A percentile compares a stretch with the other conserved stretches of the same genome.
Evolutionary conservation across 2,329 filamentous ascomycete species (phyloP).

Genomic region (Leptographium galeiforme): DNA sequence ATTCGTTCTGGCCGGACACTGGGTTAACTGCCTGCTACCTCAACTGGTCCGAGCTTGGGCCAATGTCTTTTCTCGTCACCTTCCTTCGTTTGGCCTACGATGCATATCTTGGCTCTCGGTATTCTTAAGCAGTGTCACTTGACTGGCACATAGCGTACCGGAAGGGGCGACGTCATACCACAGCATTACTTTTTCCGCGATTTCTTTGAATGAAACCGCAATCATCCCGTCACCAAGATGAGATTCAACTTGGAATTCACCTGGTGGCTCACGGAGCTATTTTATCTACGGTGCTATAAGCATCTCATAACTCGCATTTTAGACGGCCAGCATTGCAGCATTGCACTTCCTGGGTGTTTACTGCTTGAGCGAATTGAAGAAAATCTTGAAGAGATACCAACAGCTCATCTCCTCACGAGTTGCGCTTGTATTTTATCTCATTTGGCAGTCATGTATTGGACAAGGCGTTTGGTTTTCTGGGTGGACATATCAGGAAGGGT

Average conservation of each 20-base stretch:
- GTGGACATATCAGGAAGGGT: not conserved
- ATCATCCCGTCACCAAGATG: not conserved
- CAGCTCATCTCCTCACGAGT: not conserved
- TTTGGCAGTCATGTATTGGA: not conserved
- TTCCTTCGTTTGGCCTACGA: not conserved
- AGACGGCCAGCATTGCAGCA: not conserved
- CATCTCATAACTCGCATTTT: not conserved
- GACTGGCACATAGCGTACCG: constrained; percentile 10
- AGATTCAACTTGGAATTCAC: not conserved
- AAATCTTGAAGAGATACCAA: not conserved
- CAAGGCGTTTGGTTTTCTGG: not conserved
- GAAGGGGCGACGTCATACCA: not conserved
- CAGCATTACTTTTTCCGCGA: too few species aligned
- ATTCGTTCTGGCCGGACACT: constrained; percentile 40
- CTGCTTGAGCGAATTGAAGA: not conserved
- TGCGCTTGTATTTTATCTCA: not conserved
- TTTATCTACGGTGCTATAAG: not conserved
- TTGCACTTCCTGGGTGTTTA: not conserved
- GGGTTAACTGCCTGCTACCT: constrained; percentile 19
- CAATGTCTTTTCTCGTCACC: not conserved
- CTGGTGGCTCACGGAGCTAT: not conserved
- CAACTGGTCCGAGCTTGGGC: not conserved
- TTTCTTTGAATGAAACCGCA: not conserved
- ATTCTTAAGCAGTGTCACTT: constrained; percentile 15
- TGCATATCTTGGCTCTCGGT: not conserved